Evolutionary conservation across 805 yeast species (phyloP).

Genomic region (Candida nanaspora): DNA sequence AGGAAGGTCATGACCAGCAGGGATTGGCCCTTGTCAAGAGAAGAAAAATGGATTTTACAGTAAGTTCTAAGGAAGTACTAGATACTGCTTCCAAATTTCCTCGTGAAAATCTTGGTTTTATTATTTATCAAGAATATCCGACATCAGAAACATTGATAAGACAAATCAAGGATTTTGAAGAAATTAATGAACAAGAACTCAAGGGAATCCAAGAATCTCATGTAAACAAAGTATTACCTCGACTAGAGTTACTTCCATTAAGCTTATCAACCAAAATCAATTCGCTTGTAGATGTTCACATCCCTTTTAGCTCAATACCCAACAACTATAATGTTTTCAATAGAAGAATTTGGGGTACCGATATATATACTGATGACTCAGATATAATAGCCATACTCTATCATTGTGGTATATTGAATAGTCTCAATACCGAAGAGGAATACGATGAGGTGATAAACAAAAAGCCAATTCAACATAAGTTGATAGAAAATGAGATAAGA

Average conservation of each 20-base stretch:
- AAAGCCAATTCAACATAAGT: slow-evolving; percentile 17
- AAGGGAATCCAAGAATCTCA: too few relatives aligned
- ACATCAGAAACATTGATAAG: slow-evolving; percentile 32
- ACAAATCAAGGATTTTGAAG: slow-evolving; percentile 11
- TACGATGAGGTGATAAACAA: slow-evolving; percentile 28
- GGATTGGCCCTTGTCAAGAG: too few relatives aligned
- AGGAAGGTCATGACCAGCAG: too few relatives aligned
- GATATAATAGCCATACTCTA: slow-evolving; percentile 68
- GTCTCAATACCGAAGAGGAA: slow-evolving; percentile 24
- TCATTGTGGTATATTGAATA: slow-evolving; percentile 63
- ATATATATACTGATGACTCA: slow-evolving; percentile 89
- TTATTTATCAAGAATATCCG: slow-evolving; percentile 52
- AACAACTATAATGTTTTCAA: slow-evolving; percentile 37
- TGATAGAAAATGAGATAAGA: slow-evolving; percentile 8
- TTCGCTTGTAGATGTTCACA: slow-evolving; percentile 44
- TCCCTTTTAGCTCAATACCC: slow-evolving; percentile 39
- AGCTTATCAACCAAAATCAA: slow-evolving; percentile 33
- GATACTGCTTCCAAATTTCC: slow-evolving; percentile 34
- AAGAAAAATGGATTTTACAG: too few relatives aligned
- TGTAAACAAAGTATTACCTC: slow-evolving; percentile 18
- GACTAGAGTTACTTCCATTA: slow-evolving; percentile 24
- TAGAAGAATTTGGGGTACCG: slow-evolving; percentile 81
- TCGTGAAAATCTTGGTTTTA: slow-evolving; percentile 42
- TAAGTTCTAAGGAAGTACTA: slow-evolving; percentile 34
- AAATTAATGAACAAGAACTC: slow-evolving; percentile 12